Base-by-base conservation (phyloP, 1,284 basidiomycete species). In the Cutaneotrichosporon cavernicola region DNA sequence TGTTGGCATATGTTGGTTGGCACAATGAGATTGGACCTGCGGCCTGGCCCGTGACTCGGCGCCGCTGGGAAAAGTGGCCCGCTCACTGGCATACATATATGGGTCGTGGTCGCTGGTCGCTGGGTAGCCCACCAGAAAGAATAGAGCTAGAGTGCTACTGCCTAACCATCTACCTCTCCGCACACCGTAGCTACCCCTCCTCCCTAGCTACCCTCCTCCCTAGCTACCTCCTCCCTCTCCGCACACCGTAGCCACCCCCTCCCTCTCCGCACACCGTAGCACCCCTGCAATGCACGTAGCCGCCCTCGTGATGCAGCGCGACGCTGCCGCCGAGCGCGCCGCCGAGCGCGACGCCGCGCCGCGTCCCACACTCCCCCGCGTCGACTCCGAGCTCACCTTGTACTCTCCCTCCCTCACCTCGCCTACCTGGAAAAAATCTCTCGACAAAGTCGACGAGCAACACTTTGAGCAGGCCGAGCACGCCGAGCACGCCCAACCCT, bases 1-100 rank as follows among this genome's bases (percentile, higher is more conserved):
- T 11, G 34, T n/a, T 40, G 55, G 30, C 31, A 32, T 36, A n/a
- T n/a, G n/a, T n/a, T n/a, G n/a, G 30, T 52, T 52, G 50, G 50
- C 50, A 52, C 50, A 52, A 22, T 22, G 14, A 55, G 18, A 49
- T 58, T 58, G 56, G 56, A 58, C 56, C 56, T 34, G 43, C 32
- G 21, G 50, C 4, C 10, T 5, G n/a, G 4, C 16, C 30, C 22
- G 18, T 32, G 30, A 30, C 16, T n/a, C 51, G 18, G 51, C 51
- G 5, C 31, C 14, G 18, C 51, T 30, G 30, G 51, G 30, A 31
- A 53, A 53, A 16, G 31, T 34, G 43, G 51, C 14, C 2, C n/a
- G 14, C 51, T 56, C 55, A 34, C 55, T 40, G 55, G 3, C 26
- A 26, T 9, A 4, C 18, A 56, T 32, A 38, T 56, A 56, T 21